A percentile compares a stretch with the other conserved stretches of the same genome.
phyloP scores from a whole-genome alignment of 345 rosid genomes.

The Turritis glabra region DNA sequence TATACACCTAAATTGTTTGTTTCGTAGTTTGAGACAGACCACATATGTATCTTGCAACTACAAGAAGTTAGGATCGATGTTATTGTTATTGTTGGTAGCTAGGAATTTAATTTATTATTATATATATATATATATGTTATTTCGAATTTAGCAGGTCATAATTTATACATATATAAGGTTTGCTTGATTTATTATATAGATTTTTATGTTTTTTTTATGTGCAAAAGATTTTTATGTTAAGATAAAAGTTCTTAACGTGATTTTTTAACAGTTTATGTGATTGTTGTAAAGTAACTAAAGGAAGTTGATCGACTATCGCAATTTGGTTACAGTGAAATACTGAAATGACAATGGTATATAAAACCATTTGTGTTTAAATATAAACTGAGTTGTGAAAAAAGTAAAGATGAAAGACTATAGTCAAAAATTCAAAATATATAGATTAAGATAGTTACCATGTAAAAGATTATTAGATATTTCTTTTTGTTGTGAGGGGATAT shows the following conservation, averaged over 20 bases:
- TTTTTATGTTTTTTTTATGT: too few species aligned
- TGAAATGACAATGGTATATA: too few species aligned
- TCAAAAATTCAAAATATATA: background rate
- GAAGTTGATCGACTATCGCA: background rate
- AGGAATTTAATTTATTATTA: conserved; percentile 2
- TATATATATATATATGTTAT: conserved; percentile 3
- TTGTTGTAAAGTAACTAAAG: background rate
- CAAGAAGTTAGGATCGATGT: conserved; percentile 29
- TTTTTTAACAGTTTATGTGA: background rate
- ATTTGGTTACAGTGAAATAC: too few species aligned
- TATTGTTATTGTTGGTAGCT: conserved; percentile 32
- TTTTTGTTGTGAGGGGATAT: too few species aligned
- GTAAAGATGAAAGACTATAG: background rate
- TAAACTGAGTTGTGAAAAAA: background rate
- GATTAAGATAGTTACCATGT: too few species aligned
- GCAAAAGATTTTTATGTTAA: too few species aligned
- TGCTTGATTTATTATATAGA: too few species aligned
- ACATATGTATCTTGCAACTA: conserved; percentile 21
- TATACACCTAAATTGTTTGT: conserved; percentile 24
- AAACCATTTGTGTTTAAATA: background rate
- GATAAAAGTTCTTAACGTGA: too few species aligned
- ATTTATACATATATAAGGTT: background rate
- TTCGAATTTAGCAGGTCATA: background rate
- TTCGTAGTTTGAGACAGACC: conserved; percentile 37
- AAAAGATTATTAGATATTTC: too few species aligned